Evolutionary conservation across 495 filamentous ascomycete genomes (phyloP), one percentile per base, ranked within the genome.

Genomic region (Staphylotrichum longicolle): DNA sequence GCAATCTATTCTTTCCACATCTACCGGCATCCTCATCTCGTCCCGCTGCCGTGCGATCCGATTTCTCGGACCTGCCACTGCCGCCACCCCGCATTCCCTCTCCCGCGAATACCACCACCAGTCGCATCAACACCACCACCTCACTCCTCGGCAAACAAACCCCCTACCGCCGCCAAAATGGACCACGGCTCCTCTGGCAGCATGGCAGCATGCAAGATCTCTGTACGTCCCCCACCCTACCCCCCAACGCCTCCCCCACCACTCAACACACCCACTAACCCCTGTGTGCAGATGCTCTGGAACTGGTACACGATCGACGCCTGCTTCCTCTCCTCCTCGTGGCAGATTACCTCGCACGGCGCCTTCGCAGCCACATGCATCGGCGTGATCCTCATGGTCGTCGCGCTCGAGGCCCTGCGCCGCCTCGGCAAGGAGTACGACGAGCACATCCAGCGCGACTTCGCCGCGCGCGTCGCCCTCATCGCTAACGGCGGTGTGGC

Each of bases 331-430:
- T 64, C 80, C 10, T 65, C 65, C 11, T 72, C 72, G 10, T 84
- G 81, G 82, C 71, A 76, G 27, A 76, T 82, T 63, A 74, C 65
- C 15, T 74, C 65, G 51, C 54, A 72, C 9, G 80, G 79, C 63
- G 73, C 75, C 64, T 83, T 85, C 61, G 83, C 82, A 7, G 81
- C 74, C 27, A 78, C 81, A n/a, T 85, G 82, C 71, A 81, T 85
- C 69, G 82, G 82, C 55, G 78, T 83, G 37, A 73, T 84, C 54
- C 65, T 83, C 12, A 76, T 85, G 60, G 80, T 80, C 61, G 68
- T 85, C n/a, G 32, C 63, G 27, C 77, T 85, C 65, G 82, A 85
- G 63, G 68, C 74, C 39, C 67, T 82, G 15, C 80, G 83, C 14
- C 78, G 83, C 14, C n/a, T 75, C 37, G 76, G 74, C 54, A 80